A percentile compares a stretch with the other conserved stretches of the same genome.
phyloP scores from a whole-genome alignment of 148 eudicot genomes.

The Spergularia bocconei region DNA sequence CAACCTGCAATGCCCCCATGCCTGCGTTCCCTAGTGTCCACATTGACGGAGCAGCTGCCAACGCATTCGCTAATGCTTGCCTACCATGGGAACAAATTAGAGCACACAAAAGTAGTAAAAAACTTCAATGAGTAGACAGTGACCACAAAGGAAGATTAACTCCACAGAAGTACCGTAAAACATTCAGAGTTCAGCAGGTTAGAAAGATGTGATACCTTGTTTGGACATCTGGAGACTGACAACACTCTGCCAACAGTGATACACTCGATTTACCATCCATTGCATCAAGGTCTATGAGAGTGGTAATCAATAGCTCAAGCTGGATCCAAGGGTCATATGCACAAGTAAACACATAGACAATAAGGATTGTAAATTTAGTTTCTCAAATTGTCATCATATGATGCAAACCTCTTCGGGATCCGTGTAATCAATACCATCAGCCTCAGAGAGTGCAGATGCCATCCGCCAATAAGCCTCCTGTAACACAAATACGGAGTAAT shows the following conservation, averaged over 20 bases:
- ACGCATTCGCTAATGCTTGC: constrained; percentile 90
- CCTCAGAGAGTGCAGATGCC: constrained; percentile 93
- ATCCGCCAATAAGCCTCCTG: constrained; percentile 93
- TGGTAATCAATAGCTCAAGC: constrained; percentile 89
- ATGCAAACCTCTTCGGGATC: constrained; percentile 87
- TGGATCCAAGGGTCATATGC: constrained; percentile 36
- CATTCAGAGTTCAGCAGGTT: neutral
- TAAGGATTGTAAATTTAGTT: neutral
- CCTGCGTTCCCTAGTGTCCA: constrained; percentile 99
- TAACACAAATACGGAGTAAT: neutral
- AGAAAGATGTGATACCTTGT: constrained; percentile 50
- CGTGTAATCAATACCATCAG: constrained; percentile 92
- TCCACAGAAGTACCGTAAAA: neutral
- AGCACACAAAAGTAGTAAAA: neutral
- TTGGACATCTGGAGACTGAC: constrained; percentile 85
- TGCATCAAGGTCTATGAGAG: constrained; percentile 96
- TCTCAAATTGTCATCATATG: neutral
- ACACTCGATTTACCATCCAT: constrained; percentile 98
- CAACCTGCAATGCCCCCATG: constrained; percentile 99
- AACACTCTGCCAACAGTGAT: constrained; percentile 83
- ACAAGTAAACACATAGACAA: neutral
- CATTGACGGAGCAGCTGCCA: constrained; percentile 94
- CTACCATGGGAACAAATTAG: constrained; percentile 30
- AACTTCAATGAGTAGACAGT: neutral
- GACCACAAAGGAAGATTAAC: neutral